phyloP scores from a whole-genome alignment of 2,329 filamentous ascomycete species.

The Arthrinium phaeospermum region DNA sequence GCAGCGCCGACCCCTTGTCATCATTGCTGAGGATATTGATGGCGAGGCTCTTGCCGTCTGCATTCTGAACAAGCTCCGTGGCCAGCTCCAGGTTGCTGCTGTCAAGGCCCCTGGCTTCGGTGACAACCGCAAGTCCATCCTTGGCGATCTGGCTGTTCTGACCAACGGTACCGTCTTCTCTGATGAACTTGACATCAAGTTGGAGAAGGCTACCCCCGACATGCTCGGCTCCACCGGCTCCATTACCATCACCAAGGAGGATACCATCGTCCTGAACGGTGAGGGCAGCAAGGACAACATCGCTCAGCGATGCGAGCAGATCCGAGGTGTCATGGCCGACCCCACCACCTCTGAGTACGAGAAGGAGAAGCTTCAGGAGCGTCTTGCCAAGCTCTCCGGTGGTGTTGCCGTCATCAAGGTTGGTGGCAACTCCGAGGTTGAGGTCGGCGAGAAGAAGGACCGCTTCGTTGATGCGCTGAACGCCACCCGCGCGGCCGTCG shows the following conservation, averaged over 20 bases:
- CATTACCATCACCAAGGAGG: constrained; percentile 99
- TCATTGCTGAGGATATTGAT: constrained; percentile 99
- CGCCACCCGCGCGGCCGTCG: constrained; percentile 95
- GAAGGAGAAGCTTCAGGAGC: constrained; percentile 99
- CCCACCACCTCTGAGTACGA: constrained; percentile 97
- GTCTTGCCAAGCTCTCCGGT: constrained; percentile 97
- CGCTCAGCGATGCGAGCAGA: constrained; percentile 96
- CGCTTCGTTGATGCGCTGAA: constrained; percentile 98
- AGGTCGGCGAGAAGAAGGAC: constrained; percentile 99
- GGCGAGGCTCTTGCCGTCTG: constrained; percentile 98
- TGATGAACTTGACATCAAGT: constrained; percentile 98
- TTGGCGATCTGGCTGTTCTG: constrained; percentile 92
- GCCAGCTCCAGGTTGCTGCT: constrained; percentile 96
- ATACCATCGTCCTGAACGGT: constrained; percentile 97
- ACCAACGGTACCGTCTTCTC: constrained; percentile 98
- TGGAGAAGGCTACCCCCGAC: constrained; percentile 95
- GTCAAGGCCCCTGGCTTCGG: constrained; percentile 99
- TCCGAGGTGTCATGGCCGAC: constrained; percentile 94
- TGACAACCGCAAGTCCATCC: constrained; percentile 99
- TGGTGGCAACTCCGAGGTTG: constrained; percentile 94
- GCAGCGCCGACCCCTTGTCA: constrained; percentile 91
- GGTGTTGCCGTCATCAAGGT: constrained; percentile 99
- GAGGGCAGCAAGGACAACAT: constrained; percentile 95
- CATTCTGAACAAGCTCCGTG: constrained; percentile 99
- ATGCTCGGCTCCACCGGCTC: constrained; percentile 97